phyloP scores from a whole-genome alignment of 257 asterid genomes.

The Salvia miltiorrhiza region DNA sequence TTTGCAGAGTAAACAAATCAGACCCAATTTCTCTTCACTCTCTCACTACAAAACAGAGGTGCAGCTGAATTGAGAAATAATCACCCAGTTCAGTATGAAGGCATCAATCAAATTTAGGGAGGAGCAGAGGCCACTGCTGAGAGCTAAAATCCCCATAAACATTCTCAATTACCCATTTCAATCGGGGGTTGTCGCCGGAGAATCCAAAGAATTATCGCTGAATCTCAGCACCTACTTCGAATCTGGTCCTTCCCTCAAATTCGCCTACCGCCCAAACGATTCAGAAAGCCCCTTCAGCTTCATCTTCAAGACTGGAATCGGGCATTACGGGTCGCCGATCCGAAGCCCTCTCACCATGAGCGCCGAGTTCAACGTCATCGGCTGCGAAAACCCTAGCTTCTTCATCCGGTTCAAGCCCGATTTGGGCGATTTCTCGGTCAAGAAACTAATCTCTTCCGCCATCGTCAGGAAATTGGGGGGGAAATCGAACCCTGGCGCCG shows the following conservation, averaged over 20 bases:
- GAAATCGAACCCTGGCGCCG: constrained; percentile 25
- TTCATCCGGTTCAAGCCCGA: constrained; percentile 81
- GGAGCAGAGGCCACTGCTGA: constrained; percentile 71
- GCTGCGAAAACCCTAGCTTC: constrained; percentile 70
- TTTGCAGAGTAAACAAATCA: constrained; percentile 5
- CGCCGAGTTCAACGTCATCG: constrained; percentile 71
- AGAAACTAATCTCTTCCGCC: constrained; percentile 54
- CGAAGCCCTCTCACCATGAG: constrained; percentile 89
- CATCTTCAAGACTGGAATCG: constrained; percentile 82
- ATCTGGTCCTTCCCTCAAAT: constrained; percentile 65
- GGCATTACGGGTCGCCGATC: constrained; percentile 74
- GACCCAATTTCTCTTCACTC: constrained; percentile 17
- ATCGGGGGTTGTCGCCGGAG: constrained; percentile 83
- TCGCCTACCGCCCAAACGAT: constrained; percentile 81
- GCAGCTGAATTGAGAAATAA: not conserved
- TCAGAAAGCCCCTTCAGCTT: constrained; percentile 69
- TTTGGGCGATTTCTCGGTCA: constrained; percentile 72
- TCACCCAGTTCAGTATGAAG: constrained; percentile 50
- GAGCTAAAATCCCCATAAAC: constrained; percentile 84
- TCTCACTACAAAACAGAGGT: constrained; percentile 11
- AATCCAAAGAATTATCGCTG: constrained; percentile 63
- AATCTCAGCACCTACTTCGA: constrained; percentile 69
- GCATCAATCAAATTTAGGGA: constrained; percentile 95
- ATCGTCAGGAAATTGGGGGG: constrained; percentile 34
- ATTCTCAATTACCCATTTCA: constrained; percentile 68